These are phyloP conservation scores for Pseudohyphozyma bogoriensis DNA, from an alignment of 768 basidiomycete genomes.

Conservation along the genomic window DNA sequence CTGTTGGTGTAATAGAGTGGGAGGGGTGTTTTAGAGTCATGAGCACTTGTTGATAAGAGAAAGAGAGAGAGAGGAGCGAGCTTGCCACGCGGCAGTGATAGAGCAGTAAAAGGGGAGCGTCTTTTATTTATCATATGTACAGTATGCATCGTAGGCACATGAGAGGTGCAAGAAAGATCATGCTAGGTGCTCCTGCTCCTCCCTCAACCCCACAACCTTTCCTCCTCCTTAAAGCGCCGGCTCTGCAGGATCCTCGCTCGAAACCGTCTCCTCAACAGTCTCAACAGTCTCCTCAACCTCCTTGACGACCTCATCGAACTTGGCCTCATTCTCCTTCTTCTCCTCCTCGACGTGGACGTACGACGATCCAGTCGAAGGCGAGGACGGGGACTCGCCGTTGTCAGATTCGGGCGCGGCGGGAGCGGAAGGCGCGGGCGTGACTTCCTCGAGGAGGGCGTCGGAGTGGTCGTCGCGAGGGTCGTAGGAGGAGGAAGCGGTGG, in stretches of 20 bases:
- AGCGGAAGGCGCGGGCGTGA: slow-evolving; percentile 1
- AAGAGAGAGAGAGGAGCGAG: too few species aligned
- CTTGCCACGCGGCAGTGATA: too few species aligned
- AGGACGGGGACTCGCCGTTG: neutral
- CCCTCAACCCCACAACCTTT: too few species aligned
- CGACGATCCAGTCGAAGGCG: slow-evolving; percentile 3
- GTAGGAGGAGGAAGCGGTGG: neutral
- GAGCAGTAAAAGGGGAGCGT: too few species aligned
- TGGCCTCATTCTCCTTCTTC: neutral
- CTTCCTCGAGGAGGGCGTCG: slow-evolving; percentile 8
- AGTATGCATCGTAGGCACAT: too few species aligned
- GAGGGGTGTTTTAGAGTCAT: too few species aligned
- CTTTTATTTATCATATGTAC: too few species aligned
- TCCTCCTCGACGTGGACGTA: slow-evolving; percentile 26
- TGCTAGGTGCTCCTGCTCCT: too few species aligned
- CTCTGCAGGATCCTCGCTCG: neutral
- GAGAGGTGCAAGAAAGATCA: too few species aligned
- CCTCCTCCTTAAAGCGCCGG: neutral
- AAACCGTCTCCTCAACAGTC: neutral
- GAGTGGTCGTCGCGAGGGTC: slow-evolving; percentile 1
- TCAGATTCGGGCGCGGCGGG: neutral
- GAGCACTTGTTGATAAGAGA: too few species aligned
- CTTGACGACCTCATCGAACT: neutral
- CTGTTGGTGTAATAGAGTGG: slow-evolving; percentile 21
- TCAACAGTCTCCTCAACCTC: slow-evolving; percentile 5